These are phyloP conservation scores for Suillus variegatus DNA, from an alignment of 768 basidiomycete genomes.

Conservation along the genomic window DNA sequence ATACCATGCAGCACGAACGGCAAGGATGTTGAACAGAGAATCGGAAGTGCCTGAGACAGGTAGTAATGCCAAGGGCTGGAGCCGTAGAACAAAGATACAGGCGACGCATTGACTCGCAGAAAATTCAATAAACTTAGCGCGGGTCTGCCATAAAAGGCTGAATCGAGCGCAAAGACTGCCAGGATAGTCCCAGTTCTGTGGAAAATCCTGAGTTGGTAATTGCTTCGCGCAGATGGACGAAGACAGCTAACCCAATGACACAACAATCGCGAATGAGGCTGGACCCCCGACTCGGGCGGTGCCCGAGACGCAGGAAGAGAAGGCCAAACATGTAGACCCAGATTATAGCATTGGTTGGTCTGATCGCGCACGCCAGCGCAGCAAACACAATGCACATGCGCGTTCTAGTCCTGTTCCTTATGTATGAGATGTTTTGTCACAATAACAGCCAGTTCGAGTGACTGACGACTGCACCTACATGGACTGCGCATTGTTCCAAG, in stretches of 20 bases:
- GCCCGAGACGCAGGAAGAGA: constrained; percentile 56
- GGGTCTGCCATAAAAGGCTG: constrained; percentile 62
- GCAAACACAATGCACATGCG: constrained; percentile 54
- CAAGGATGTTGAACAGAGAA: constrained; percentile 70
- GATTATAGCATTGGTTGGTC: constrained; percentile 88
- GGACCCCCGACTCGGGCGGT: constrained; percentile 30
- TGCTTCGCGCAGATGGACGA: constrained; percentile 4
- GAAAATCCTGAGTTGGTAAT: constrained; percentile 2
- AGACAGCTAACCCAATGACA: constrained; percentile 45
- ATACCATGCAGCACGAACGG: constrained; percentile 73
- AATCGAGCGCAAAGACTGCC: constrained; percentile 56
- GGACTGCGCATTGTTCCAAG: constrained; percentile 50
- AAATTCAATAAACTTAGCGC: constrained; percentile 85
- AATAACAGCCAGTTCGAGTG: constrained; percentile 19
- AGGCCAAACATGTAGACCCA: constrained; percentile 73
- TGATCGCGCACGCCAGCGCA: constrained; percentile 74
- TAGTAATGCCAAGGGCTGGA: constrained; percentile 88
- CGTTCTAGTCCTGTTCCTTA: constrained; percentile 35
- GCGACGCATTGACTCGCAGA: constrained; percentile 76
- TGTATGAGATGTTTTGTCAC: constrained; percentile 26
- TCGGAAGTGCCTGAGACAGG: constrained; percentile 79
- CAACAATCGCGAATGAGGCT: constrained; percentile 41
- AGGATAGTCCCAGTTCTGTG: constrained; percentile 22
- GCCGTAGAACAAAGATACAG: constrained; percentile 93
- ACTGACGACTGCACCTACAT: constrained; percentile 28